A percentile compares a stretch with the other conserved stretches of the same genome.
phyloP scores from a whole-genome alignment of 1,139 yeast species.

The Suhomyces coccinellae region DNA sequence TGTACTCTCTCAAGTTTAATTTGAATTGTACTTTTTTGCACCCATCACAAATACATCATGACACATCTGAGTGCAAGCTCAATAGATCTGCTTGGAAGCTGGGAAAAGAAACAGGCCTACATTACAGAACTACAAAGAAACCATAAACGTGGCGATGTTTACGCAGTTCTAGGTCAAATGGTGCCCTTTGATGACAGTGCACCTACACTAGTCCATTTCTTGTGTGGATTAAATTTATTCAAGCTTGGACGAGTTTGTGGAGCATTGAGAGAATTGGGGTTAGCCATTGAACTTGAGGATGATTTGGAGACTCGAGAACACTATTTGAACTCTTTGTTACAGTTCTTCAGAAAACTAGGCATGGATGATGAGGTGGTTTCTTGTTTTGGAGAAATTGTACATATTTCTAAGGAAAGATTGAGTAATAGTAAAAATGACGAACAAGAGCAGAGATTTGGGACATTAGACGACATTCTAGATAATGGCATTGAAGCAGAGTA shows the following conservation, averaged over 20 bases:
- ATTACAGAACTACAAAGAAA: neutral
- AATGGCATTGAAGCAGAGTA: neutral
- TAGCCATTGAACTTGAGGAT: slow-evolving; percentile 28
- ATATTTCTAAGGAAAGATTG: slow-evolving; percentile 8
- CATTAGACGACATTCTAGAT: neutral
- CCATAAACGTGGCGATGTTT: slow-evolving; percentile 15
- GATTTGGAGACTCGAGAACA: slow-evolving; percentile 18
- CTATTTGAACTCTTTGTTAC: slow-evolving; percentile 19
- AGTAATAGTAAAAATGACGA: neutral
- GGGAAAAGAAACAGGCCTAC: neutral
- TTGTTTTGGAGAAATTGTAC: slow-evolving; percentile 18
- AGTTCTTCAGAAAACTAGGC: slow-evolving; percentile 21
- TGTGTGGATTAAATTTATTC: slow-evolving; percentile 25
- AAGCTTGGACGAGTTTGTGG: slow-evolving; percentile 27
- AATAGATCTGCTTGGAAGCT: neutral
- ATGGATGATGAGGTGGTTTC: slow-evolving; percentile 11
- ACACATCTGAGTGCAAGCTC: neutral
- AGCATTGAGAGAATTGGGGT: slow-evolving; percentile 28
- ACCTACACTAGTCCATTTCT: slow-evolving; percentile 15
- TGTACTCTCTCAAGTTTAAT: too few species aligned
- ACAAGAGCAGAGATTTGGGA: neutral
- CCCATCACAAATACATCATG: slow-evolving; percentile 5
- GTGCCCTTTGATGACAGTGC: slow-evolving; percentile 10
- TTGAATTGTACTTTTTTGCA: neutral
- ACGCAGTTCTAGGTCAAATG: slow-evolving; percentile 17